Evolutionary conservation across 2,329 filamentous ascomycete species (phyloP), one percentile per base, ranked within the genome.

Genomic region (Emergomyces africanus): DNA sequence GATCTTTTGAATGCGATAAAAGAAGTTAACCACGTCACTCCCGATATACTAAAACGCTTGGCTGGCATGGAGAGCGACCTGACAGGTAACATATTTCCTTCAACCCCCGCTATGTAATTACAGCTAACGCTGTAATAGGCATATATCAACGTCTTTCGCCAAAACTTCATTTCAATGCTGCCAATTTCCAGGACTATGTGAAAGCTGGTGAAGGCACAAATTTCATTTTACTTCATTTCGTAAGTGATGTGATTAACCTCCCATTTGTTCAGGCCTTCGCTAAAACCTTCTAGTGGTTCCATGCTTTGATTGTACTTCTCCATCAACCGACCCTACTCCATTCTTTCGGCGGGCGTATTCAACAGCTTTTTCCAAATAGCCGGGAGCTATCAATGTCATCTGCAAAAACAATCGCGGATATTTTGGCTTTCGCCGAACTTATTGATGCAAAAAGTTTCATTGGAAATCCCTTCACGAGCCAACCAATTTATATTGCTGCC

Each of bases 331-430:
- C 89, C 0, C 75, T 95, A 1, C 76, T 95, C 57, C 87, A 89
- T 54, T 88, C 87, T 0, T 90, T 94, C 59, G 83, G 84, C 64
- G 83, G 81, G 2, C 77, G 77, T 25, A 85, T 87, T 57, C 80
- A 89, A 55, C 86, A 90, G 59, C 78, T 95, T 0, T 83, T 90
- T 42, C 83, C 87, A 0, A 89, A 94, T 67, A 94, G 89, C 64
- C 84, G 88, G 59, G 89, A 94, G 69, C 67, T 84, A 5, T 89
- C 88, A 61, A 91, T 92, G 86, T 91, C 88, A 15, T 92, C 89
- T 28, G 90, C 90, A 14, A 95, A 95, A 75, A 95, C 90, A 0
- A 94, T 95, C 61, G 89, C 89, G 39, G 90, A 95, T 66, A 95
- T 95, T 18, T 74, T 95, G 9, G 86, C 88, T 0, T 95, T 95